phyloP scores from a whole-genome alignment of 2,329 filamentous ascomycete genomes.

The Fusarium protoensiforme region DNA sequence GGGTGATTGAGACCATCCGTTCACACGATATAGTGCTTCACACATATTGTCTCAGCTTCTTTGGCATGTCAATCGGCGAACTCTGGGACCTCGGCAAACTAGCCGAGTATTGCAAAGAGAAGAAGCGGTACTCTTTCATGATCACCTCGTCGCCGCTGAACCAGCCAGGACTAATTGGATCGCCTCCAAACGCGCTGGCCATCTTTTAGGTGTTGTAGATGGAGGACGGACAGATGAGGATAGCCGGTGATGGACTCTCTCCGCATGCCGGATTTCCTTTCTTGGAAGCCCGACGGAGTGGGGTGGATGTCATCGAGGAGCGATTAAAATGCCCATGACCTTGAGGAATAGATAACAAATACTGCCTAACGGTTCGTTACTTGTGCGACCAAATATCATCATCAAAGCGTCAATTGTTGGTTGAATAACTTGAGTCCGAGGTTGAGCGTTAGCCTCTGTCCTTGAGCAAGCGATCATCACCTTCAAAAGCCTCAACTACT shows the following conservation, averaged over 20 bases:
- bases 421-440: not conserved
- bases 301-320: not conserved
- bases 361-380: not conserved
- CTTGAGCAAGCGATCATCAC: not conserved
- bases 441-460: not conserved
- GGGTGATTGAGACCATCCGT: rapidly evolving
- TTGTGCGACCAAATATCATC: not conserved
- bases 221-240: not conserved
- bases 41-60: constrained; percentile 59
- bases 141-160: constrained; percentile 68
- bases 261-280: constrained; percentile 21
- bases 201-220: constrained; percentile 24
- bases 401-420: not conserved
- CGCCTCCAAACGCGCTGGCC: constrained; percentile 37
- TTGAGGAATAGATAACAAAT: not conserved
- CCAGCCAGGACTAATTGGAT: constrained; percentile 27
- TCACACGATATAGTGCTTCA: constrained; percentile 54
- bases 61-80: constrained; percentile 66
- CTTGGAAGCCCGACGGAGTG: constrained; percentile 14
- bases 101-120: constrained; percentile 62
- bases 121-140: constrained; percentile 69
- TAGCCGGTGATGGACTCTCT: not conserved
- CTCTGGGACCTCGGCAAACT: constrained; percentile 66
- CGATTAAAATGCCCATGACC: not conserved
- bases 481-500: not conserved